phyloP scores from a whole-genome alignment of 2,329 filamentous ascomycete genomes.

The Penicillium nordicum region DNA sequence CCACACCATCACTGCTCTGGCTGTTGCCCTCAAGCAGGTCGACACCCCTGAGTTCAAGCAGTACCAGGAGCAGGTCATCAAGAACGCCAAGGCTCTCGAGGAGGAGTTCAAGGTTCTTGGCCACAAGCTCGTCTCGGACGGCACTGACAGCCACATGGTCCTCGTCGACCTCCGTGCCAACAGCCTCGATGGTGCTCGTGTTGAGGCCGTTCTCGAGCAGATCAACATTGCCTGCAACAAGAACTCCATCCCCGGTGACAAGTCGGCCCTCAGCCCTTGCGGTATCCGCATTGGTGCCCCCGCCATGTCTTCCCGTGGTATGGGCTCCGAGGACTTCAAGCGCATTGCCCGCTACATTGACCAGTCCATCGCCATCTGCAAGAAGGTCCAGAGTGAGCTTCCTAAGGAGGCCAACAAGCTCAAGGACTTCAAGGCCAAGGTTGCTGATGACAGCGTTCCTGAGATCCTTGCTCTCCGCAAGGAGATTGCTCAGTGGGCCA shows the following conservation, averaged over 20 bases:
- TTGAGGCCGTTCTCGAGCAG: conserved; percentile 93
- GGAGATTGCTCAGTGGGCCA: conserved; percentile 86
- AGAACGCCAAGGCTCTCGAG: conserved; percentile 86
- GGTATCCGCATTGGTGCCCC: conserved; percentile 96
- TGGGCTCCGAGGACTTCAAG: conserved; percentile 88
- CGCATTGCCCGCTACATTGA: conserved; percentile 88
- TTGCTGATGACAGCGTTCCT: conserved; percentile 69
- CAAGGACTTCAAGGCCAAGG: conserved; percentile 98
- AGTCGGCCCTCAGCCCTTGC: conserved; percentile 88
- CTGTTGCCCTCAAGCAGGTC: conserved; percentile 92
- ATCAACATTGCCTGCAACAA: conserved; percentile 99
- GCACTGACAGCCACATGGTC: conserved; percentile 96
- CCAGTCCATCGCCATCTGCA: conserved; percentile 80
- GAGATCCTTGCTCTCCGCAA: conserved; percentile 83
- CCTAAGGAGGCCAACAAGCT: conserved; percentile 99
- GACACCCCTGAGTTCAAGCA: conserved; percentile 84
- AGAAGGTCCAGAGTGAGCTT: conserved; percentile 76
- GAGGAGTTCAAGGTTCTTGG: conserved; percentile 65
- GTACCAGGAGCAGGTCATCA: conserved; percentile 86
- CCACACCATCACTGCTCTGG: conserved; percentile 94
- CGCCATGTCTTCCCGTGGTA: conserved; percentile 95
- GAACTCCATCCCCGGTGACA: conserved; percentile 97
- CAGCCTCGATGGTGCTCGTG: conserved; percentile 81
- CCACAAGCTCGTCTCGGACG: conserved; percentile 87
- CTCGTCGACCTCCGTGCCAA: conserved; percentile 88